Evolutionary conservation across 257 asterid species (phyloP), one percentile per base, ranked within the genome.

Genomic region (Forsythia viridissima): DNA sequence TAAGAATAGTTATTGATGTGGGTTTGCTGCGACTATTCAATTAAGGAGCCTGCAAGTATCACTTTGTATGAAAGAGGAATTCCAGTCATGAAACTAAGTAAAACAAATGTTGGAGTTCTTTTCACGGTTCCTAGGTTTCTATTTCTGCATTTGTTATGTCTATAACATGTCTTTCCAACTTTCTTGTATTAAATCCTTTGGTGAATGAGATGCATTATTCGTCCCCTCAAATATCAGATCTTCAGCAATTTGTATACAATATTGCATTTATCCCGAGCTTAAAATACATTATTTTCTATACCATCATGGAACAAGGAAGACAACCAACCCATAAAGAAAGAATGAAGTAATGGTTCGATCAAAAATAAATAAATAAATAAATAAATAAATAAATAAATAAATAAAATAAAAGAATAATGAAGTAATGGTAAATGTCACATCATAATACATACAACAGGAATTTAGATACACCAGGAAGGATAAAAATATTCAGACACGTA

Each of bases 71-170:
- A 8, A 20, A 55, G 61, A 36, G 70, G 43, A n/a, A 10, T 21
- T 30, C 67, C 46, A 43, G 61, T 34, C 10, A 8, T n/a, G 57
- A 73, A 48, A 46, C 44, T 46, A 70, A 46, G 61, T 18, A 59
- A 38, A 46, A 13, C 46, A 36, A 4, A 10, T 57, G n/a, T 71
- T 30, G 39, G 69, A 10, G 57, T 73, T 48, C 38, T 70, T 70
- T 73, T 9, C 41, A 44, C 37, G 39, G 70, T 74, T 78, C 78
- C 71, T 24, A 48, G 48, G 51, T 46, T 80, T 78, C 37, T 40
- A 6, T 55, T 55, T 70, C 44, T 81, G 76, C 42, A 70, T 76
- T 80, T 66, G 76, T 65, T 66, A 24, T 70, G 73, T 48, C 80
- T 30, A 30, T 30, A 48, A 57, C 30, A 73, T 77, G 79, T 55